Evolutionary conservation across 2,329 filamentous ascomycete genomes (phyloP), one percentile per base, ranked within the genome.

Genomic region (Colletotrichum zoysiae): DNA sequence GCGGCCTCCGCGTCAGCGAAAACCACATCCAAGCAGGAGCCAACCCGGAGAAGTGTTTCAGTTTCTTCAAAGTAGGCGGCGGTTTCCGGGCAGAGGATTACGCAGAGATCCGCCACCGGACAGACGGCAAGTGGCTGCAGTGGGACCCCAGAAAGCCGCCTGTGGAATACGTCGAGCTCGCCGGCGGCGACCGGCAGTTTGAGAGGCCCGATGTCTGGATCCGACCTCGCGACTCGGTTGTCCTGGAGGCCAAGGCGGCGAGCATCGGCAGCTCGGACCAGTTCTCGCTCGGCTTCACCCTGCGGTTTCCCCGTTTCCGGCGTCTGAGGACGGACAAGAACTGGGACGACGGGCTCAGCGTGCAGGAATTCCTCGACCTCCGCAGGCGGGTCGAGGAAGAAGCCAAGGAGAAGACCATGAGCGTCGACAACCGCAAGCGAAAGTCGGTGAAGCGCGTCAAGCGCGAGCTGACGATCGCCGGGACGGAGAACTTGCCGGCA

Each of bases 31-130:
- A 86, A 46, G 83, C 84, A 2, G 88, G 88, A 2, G 84, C 84
- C 6, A 87, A 90, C 73, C 87, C 90, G 0, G 92, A 93, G 81
- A 95, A 94, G 80, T 97, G 91, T 78, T 93, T 91, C 77, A 97
- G 95, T n/a, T 98, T 99, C 83, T 97, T 95, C 86, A 98, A 96
- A 81, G 96, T 99, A 20, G 96, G 96, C n/a, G 96, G 96, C 65
- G 96, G 96, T 0, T 95, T 98, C 79, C 91, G 89, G 18, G 92
- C 90, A 0, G 90, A 93, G 64, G 96, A 99, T 78, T 98, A 97
- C 79, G 90, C 92, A 0, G 90, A 92, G 69, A 91, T 99, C 57
- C 87, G 90, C 6, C 94, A 97, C 77, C 87, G 90, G 33, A 98
- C 95, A 0, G 93, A 97, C 70, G 95, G 93, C 6, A 97, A 97